phyloP scores from a whole-genome alignment of 768 basidiomycete species.

The Exidia glandulosa region DNA sequence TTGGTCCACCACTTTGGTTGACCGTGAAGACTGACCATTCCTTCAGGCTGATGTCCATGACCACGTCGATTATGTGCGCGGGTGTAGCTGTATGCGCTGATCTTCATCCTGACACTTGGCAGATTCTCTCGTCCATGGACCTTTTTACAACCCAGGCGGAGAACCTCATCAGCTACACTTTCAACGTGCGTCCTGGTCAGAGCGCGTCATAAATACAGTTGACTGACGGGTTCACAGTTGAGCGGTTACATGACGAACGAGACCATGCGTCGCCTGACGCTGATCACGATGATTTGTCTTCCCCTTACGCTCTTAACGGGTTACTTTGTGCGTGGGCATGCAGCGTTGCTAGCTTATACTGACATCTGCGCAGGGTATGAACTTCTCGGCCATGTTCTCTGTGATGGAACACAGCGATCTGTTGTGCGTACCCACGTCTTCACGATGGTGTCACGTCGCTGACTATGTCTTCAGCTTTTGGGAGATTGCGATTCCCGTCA shows the following conservation, averaged over 20 bases:
- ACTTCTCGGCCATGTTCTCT: constrained; percentile 44
- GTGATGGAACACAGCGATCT: constrained; percentile 35
- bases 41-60: constrained; percentile 60
- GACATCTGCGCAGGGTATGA: constrained; percentile 43
- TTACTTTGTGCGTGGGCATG: constrained; percentile 44
- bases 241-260: neutral
- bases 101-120: neutral
- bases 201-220: neutral
- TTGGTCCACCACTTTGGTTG: neutral
- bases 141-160: constrained; percentile 64
- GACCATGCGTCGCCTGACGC: neutral
- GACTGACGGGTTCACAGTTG: too few species aligned
- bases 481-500: constrained; percentile 50
- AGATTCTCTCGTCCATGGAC: constrained; percentile 55
- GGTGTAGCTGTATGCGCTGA: neutral
- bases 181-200: constrained; percentile 44
- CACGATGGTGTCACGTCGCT: constrained; percentile 1
- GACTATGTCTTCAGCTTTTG: constrained; percentile 41
- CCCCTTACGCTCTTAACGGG: constrained; percentile 61
- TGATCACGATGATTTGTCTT: constrained; percentile 51
- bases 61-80: constrained; percentile 45
- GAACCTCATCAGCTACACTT: constrained; percentile 62
- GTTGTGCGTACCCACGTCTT: constrained; percentile 21
- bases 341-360: neutral
- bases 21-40: too few species aligned